Base-by-base conservation (phyloP, 2,329 filamentous ascomycete genomes). In the Thermomyces lanuginosus region DNA sequence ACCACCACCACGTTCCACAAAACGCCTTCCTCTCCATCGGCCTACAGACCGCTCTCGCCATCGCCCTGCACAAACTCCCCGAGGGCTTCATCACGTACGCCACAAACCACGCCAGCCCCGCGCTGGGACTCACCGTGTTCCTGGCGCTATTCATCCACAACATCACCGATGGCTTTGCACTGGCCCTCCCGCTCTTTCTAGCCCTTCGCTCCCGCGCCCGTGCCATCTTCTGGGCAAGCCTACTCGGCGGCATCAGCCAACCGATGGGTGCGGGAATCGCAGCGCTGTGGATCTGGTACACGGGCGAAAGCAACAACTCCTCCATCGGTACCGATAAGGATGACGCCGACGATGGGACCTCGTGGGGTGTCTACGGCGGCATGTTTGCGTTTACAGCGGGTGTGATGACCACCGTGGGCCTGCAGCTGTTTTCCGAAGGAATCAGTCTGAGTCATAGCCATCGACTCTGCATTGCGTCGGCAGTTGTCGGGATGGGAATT, bases 91-190 rank as follows among this genome's bases (percentile, higher is more conserved):
- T 98, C 40, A 95, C 86, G 1, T 98, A 91, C 49, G 86, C 89
- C 6, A 93, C 89, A 6, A 98, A 95, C 53, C 89, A 98, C 48
- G 86, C 83, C 8, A 95, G 84, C 48, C 84, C 89, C 0, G 63
- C 68, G 0, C 69, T 98, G 0, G 89, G 89, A 11, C 72, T 92
- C 52, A 78, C 80, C 27, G 82, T 98, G 29, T 98, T 98, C 56
- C 69, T 95, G 51, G 86, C 89, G 1, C 67, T 98, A 5, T 92
- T 92, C 47, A 86, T 98, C 32, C 89, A 98, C 64, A 98, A 95
- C 56, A 92, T 98, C 44, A 84, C 82, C 15, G 89, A 98, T 57
- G 89, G 89, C 2, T 95, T 95, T 48, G 81, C 84, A 35, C 77
- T 98, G 66, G 82, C 83, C 0, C 59, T 98, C 1, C 89, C 89